Evolutionary conservation across 164 flowering plant genomes (phyloP).

Genomic region (Saururus chinensis): DNA sequence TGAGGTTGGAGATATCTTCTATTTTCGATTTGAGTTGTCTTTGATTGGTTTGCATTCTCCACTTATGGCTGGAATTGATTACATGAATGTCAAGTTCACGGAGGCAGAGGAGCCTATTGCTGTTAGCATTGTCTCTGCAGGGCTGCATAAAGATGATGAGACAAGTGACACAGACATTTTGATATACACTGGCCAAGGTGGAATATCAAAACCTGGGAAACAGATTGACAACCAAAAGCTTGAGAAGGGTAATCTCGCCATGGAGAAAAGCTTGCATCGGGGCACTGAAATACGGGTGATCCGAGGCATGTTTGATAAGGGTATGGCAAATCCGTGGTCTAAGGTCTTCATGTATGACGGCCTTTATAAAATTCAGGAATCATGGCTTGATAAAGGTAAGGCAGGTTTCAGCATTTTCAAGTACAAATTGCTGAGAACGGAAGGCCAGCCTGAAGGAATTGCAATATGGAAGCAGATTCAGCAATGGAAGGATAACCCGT

Average conservation of each 20-base stretch:
- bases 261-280: constrained; percentile 37
- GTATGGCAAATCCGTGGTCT: constrained; percentile 12
- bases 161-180: constrained; percentile 32
- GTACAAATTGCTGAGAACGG: constrained; percentile 33
- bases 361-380: constrained; percentile 36
- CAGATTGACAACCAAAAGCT: constrained; percentile 39
- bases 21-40: constrained; percentile 44
- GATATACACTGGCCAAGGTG: constrained; percentile 56
- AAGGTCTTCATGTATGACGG: constrained; percentile 51
- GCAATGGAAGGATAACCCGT: constrained; percentile 28
- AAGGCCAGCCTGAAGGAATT: constrained; percentile 42
- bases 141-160: constrained; percentile 36
- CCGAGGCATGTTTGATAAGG: constrained; percentile 35
- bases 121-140: constrained; percentile 47
- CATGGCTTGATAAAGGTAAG: constrained; percentile 44
- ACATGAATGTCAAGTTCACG: constrained; percentile 19
- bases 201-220: constrained; percentile 20
- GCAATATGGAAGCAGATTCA: constrained; percentile 34
- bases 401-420: constrained; percentile 38
- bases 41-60: constrained; percentile 47
- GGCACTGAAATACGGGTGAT: constrained; percentile 42
- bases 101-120: constrained; percentile 40
- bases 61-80: constrained; percentile 51
- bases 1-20: constrained; percentile 51
- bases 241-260: constrained; percentile 54